Conservation (phyloP, 2,329 filamentous ascomycete genomes). For the Chaetomium sp. region DNA sequence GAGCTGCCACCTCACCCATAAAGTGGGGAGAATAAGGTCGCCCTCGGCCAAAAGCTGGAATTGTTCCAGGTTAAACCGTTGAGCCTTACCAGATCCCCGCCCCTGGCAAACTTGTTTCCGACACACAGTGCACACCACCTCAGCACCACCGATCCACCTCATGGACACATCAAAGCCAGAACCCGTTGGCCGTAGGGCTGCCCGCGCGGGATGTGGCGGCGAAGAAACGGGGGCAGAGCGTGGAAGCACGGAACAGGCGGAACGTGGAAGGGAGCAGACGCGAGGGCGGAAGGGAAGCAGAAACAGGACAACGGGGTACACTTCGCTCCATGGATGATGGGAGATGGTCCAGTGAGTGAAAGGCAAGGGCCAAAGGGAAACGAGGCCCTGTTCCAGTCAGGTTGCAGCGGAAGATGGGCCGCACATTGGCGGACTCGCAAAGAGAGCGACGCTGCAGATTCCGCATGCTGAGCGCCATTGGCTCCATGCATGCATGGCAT, state of each 20-base stretch:
- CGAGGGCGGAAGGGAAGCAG: neutral
- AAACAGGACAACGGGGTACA: neutral
- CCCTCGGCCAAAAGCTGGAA: no score
- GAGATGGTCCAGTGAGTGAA: no score
- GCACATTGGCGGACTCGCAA: neutral
- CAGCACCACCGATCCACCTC: no score
- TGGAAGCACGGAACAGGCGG: neutral
- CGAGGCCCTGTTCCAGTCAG: neutral
- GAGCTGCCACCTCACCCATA: no score
- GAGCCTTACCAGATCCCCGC: no score
- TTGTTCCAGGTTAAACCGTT: no score
- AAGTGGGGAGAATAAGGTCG: no score
- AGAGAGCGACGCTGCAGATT: conserved; percentile 3
- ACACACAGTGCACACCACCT: no score
- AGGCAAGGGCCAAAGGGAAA: no score
- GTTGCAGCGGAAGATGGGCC: neutral
- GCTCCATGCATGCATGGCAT: conserved; percentile 1
- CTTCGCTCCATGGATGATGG: no score
- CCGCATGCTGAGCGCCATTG: neutral
- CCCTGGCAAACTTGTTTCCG: no score
- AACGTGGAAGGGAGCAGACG: neutral
- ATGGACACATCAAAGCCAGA: no score
- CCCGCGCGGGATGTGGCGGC: conserved; percentile 7
- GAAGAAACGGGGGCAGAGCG: conserved; percentile 1
- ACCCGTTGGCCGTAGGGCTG: conserved; percentile 1